These are phyloP conservation scores for Erythrophleum ivorense DNA, from an alignment of 331 rosid species.

Conservation along the genomic window DNA sequence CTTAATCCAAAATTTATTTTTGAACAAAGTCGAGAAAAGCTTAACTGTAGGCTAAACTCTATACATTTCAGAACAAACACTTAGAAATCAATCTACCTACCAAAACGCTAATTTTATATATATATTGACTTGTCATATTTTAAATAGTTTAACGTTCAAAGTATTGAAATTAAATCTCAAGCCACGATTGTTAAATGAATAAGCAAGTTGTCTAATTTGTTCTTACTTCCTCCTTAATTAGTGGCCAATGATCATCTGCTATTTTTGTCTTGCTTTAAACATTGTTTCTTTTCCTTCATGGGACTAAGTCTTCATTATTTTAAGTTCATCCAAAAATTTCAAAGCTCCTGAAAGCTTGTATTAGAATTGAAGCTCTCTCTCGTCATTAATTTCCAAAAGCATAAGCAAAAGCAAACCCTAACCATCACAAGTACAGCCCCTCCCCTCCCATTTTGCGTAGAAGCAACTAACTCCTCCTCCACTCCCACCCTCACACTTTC, in stretches of 20 bases:
- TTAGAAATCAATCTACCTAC: too few species aligned
- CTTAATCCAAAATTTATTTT: too few species aligned
- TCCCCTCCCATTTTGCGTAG: conserved; percentile 41
- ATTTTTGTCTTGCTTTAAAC: not conserved
- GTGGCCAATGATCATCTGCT: not conserved
- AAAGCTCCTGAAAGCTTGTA: conserved; percentile 2
- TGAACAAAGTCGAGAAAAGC: too few species aligned
- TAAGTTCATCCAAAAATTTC: not conserved
- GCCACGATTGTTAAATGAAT: too few species aligned
- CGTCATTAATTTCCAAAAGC: conserved; percentile 17
- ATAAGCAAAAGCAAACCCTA: conserved; percentile 30
- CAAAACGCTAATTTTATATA: too few species aligned
- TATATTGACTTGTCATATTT: too few species aligned
- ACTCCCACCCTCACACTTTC: not conserved
- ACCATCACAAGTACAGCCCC: not conserved
- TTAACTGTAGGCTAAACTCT: too few species aligned
- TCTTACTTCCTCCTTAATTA: not conserved
- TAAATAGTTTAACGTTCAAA: too few species aligned
- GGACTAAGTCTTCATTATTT: not conserved
- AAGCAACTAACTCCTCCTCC: conserved; percentile 40
- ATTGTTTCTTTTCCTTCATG: not conserved
- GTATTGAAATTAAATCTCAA: too few species aligned
- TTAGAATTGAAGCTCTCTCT: conserved; percentile 39
- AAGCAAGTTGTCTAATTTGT: not conserved
- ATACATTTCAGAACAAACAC: too few species aligned